Conservation (phyloP, 495 filamentous ascomycete species). For the Rostrohypoxylon terebratum region DNA sequence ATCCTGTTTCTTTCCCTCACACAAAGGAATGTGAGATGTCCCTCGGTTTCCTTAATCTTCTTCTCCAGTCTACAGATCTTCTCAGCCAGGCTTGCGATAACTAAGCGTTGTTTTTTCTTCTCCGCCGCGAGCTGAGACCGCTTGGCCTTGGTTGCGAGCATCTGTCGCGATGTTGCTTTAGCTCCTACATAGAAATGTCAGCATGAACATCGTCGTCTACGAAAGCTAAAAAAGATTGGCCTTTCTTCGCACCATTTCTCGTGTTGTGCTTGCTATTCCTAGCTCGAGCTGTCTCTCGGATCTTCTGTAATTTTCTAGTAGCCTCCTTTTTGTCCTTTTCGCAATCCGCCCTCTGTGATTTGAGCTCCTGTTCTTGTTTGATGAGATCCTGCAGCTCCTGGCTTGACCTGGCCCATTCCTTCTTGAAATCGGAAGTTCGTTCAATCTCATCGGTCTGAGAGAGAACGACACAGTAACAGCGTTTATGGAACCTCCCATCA, state of each 20-base stretch:
- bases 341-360: neutral
- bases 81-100: neutral
- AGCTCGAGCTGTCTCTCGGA: no score
- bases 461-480: neutral
- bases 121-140: no score
- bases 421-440: neutral
- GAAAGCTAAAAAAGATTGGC: no score
- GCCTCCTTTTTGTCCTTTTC: neutral
- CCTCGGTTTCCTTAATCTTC: neutral
- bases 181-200: no score
- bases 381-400: neutral
- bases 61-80: neutral
- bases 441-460: neutral
- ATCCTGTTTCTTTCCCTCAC: neutral
- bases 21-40: conserved; percentile 1
- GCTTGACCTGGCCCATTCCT: neutral
- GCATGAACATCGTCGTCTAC: no score
- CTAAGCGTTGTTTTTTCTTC: no score
- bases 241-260: neutral
- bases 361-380: neutral
- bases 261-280: neutral
- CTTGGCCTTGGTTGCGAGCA: no score
- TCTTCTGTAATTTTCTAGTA: neutral
- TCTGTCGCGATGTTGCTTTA: no score
- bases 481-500: neutral